A percentile compares a stretch with the other conserved stretches of the same genome.
phyloP scores from a whole-genome alignment of 305 asterid genomes.

The Solanum hybrid region DNA sequence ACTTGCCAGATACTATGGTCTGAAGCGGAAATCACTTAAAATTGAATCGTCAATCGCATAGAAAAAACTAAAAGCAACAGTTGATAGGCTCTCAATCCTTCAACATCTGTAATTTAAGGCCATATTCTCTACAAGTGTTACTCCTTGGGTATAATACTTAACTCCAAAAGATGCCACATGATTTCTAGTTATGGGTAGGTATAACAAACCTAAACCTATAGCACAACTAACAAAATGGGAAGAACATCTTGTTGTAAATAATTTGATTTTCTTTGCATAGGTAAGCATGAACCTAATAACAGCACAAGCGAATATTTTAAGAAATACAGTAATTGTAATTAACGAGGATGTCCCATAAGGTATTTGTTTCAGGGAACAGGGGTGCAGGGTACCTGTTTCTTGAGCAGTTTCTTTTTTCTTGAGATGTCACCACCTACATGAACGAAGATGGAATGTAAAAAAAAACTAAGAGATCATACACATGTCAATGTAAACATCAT shows the following conservation, averaged over 20 bases:
- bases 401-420: constrained; percentile 89
- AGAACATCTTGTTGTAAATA: not conserved
- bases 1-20: not conserved
- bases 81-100: not conserved
- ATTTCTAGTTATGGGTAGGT: not conserved
- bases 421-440: constrained; percentile 89
- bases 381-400: constrained; percentile 57
- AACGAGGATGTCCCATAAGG: not conserved
- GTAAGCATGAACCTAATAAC: not conserved
- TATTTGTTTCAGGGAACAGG: not conserved
- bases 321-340: not conserved
- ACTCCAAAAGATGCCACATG: not conserved
- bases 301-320: not conserved
- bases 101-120: not conserved
- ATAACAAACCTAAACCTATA: not conserved
- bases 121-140: not conserved
- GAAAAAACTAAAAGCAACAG: not conserved
- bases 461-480: not conserved
- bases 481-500: not conserved
- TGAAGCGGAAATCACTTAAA: not conserved
- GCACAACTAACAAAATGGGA: not conserved
- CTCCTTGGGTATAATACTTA: not conserved
- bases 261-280: not conserved
- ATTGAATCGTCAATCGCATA: not conserved
- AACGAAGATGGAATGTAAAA: not conserved